phyloP scores from a whole-genome alignment of 306 rosid genomes.

The Vachellia collinsii region DNA sequence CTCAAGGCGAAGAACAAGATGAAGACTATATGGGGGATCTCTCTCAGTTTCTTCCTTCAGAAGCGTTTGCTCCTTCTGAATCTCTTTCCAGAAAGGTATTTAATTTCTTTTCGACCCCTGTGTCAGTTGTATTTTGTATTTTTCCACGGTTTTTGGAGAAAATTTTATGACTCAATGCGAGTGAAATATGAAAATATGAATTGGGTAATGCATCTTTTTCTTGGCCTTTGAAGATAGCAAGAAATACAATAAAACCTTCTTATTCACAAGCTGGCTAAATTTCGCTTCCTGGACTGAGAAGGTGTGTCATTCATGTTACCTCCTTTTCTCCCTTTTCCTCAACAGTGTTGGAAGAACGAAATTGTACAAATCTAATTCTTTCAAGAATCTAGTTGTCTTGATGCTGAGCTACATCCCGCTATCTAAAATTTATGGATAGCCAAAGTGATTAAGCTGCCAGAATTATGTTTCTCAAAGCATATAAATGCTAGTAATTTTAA shows the following conservation, averaged over 20 bases:
- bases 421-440: not conserved
- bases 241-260: not conserved
- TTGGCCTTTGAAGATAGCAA: not conserved
- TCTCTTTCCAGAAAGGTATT: slow-evolving; percentile 51
- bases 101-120: slow-evolving; percentile 18
- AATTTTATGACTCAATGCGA: not conserved
- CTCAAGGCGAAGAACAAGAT: slow-evolving; percentile 42
- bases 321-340: not conserved
- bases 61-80: slow-evolving; percentile 44
- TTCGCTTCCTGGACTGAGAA: not conserved
- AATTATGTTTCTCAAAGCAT: not conserved
- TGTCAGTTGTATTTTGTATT: slow-evolving; percentile 17
- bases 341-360: slow-evolving; percentile 18
- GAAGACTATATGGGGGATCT: slow-evolving; percentile 90
- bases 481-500: slow-evolving; percentile 5
- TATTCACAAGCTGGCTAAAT: not conserved
- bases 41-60: slow-evolving; percentile 66
- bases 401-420: not conserved
- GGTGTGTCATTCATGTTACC: not conserved
- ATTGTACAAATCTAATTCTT: not conserved
- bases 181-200: not conserved
- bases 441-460: not conserved
- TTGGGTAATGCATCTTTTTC: not conserved
- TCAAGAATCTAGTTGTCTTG: not conserved
- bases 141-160: not conserved